Evolutionary conservation across 495 filamentous ascomycete species (phyloP).

Genomic region (Amphirosellinia nigrospora): DNA sequence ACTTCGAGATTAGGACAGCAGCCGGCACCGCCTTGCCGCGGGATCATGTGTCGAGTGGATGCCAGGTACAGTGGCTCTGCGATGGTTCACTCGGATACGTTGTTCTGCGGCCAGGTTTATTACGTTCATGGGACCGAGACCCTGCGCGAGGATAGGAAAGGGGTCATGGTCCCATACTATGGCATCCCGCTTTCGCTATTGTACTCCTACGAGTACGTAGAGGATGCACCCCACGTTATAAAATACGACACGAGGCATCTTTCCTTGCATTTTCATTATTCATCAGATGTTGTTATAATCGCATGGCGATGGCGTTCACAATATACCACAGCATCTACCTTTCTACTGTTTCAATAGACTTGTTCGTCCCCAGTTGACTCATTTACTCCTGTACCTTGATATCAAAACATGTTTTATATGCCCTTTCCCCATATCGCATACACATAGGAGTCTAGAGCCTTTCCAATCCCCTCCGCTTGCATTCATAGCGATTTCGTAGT

Average conservation of each 20-base stretch:
- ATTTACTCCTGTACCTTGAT: neutral
- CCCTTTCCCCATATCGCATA: neutral
- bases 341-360: constrained; percentile 23
- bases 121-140: constrained; percentile 23
- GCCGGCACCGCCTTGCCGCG: constrained; percentile 12
- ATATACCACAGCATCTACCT: constrained; percentile 25
- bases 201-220: neutral
- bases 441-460: neutral
- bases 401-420: neutral
- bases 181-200: constrained; percentile 17
- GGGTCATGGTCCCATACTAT: neutral
- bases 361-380: neutral
- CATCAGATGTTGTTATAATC: constrained; percentile 10
- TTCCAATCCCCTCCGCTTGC: neutral
- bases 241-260: neutral
- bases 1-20: constrained; percentile 42
- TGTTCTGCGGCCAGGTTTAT: constrained; percentile 15
- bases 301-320: constrained; percentile 27
- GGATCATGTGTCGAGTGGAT: constrained; percentile 17
- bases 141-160: constrained; percentile 1
- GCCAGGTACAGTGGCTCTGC: constrained; percentile 27
- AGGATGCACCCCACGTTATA: constrained; percentile 10
- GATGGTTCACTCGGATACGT: constrained; percentile 27
- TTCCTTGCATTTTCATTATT: neutral
- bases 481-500: neutral